Evolutionary conservation across 768 basidiomycete genomes (phyloP), one percentile per base, ranked within the genome.

Genomic region (Suillus weaverae): DNA sequence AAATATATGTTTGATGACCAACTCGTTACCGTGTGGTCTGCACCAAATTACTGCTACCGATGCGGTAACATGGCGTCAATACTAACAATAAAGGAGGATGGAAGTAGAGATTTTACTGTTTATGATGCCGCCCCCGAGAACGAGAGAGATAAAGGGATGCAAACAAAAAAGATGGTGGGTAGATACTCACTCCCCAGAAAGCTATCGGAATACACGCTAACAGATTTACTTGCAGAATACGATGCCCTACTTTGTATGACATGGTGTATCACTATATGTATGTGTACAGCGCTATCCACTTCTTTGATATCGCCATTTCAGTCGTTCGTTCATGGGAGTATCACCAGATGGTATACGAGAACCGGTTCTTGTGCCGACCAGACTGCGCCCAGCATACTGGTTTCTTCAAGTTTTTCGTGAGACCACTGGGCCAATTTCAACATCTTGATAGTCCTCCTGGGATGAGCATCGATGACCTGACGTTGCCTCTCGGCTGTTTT

Each of bases 1-100:
- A 99, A 98, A 79, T 90, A 95, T 74, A 97, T 98, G 97, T 97
- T 98, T 70, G 92, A 97, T 73, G 86, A 90, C 66, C 84, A 89
- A 67, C 91, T 97, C 22, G 94, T 95, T 14, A 97, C 94, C 0
- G 94, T 97, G 11, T 97, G 94, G 94, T 50, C 88, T 6, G 94
- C 94, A 59, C 92, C 93, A 36, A 96, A 94, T 72, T 94, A 94
- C 73, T 95, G 89, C 73, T 89, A 88, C 68, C 78, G 89, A 36
- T 94, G 94, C 72, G 94, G 96, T 18, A 99, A 99, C 68, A 83
- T 93, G 78, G 96, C 96, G 0, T 90, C 90, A 38, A 94, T 99
- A 68, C 84, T 99, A 81, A 94, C 91, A 1, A 85, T 97, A 16
- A 83, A 85, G 62, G 92, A 89, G 59, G 83, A 83, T 69, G 90